A percentile compares a stretch with the other conserved stretches of the same genome.
Conservation (phyloP, 768 basidiomycete species). For the Tricholoma flavovirens region DNA sequence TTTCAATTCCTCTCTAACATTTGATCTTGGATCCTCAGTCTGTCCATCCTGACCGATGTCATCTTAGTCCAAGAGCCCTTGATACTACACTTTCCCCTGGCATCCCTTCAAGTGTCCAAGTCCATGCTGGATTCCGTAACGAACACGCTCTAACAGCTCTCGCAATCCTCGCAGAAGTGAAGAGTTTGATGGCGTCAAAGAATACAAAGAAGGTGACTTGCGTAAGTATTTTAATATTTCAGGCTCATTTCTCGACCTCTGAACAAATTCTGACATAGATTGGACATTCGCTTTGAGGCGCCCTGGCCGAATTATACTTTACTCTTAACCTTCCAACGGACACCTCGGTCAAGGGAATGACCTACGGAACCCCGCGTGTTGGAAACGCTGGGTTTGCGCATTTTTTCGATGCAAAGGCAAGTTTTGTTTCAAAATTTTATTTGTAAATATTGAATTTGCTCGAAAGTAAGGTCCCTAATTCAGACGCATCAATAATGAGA, state of each 20-base stretch:
- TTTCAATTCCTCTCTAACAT: not conserved
- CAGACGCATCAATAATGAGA: constrained; percentile 34
- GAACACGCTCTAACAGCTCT: constrained; percentile 44
- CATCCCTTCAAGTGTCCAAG: constrained; percentile 35
- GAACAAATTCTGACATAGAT: constrained; percentile 23
- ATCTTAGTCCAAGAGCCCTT: constrained; percentile 35
- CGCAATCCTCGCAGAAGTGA: constrained; percentile 38
- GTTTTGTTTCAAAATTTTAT: constrained; percentile 32
- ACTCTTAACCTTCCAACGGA: constrained; percentile 37
- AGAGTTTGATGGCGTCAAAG: constrained; percentile 29
- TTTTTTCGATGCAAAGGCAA: constrained; percentile 40
- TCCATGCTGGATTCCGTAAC: constrained; percentile 50
- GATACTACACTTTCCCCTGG: constrained; percentile 52
- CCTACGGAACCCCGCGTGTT: constrained; percentile 47
- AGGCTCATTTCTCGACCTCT: constrained; percentile 11
- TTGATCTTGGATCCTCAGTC: too few species aligned
- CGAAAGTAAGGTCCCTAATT: not conserved
- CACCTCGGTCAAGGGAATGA: constrained; percentile 35
- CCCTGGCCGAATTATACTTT: constrained; percentile 45
- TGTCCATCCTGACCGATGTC: constrained; percentile 47
- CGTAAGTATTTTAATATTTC: constrained; percentile 19
- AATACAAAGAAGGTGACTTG: constrained; percentile 36
- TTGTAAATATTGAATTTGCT: constrained; percentile 17
- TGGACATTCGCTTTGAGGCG: constrained; percentile 49
- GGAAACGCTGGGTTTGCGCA: constrained; percentile 43